phyloP scores from a whole-genome alignment of 2,329 filamentous ascomycete species.

The Harringtonia lauricola region DNA sequence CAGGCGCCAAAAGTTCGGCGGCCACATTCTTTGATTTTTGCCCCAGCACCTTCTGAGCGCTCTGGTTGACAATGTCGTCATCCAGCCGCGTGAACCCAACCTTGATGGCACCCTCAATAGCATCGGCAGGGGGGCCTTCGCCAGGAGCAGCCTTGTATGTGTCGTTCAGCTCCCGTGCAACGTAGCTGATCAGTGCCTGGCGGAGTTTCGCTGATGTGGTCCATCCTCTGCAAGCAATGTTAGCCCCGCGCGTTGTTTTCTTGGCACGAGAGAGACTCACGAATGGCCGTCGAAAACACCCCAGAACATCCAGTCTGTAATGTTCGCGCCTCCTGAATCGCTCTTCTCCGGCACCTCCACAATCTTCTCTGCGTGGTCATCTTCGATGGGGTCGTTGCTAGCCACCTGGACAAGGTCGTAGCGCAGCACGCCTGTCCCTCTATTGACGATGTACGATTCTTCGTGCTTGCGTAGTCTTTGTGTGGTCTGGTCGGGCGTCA shows the following conservation, averaged over 20 bases:
- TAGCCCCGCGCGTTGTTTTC: slow-evolving; percentile 3
- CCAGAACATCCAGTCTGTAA: slow-evolving; percentile 99
- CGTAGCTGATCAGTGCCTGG: slow-evolving; percentile 83
- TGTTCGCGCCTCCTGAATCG: slow-evolving; percentile 27
- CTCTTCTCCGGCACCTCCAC: slow-evolving; percentile 65
- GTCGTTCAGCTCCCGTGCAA: slow-evolving; percentile 82
- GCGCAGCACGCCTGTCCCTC: slow-evolving; percentile 82
- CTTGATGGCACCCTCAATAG: slow-evolving; percentile 87
- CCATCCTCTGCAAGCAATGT: slow-evolving; percentile 59
- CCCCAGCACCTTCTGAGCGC: slow-evolving; percentile 82
- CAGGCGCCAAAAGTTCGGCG: slow-evolving; percentile 83
- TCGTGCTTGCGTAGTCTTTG: slow-evolving; percentile 81
- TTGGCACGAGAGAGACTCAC: slow-evolving; percentile 35
- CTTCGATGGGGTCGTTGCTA: slow-evolving; percentile 95
- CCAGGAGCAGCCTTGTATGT: slow-evolving; percentile 69
- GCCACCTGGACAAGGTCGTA: slow-evolving; percentile 93
- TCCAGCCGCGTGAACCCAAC: slow-evolving; percentile 80
- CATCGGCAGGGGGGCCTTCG: slow-evolving; percentile 60
- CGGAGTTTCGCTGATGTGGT: slow-evolving; percentile 94
- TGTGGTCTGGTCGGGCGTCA: slow-evolving; percentile 88
- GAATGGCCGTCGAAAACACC: slow-evolving; percentile 96
- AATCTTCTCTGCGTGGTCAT: slow-evolving; percentile 97
- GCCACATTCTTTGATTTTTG: slow-evolving; percentile 82
- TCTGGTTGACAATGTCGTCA: slow-evolving; percentile 88
- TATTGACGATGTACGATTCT: slow-evolving; percentile 80